Conservation (phyloP, 352 stramenopile species). For the Phytophthora pini region DNA sequence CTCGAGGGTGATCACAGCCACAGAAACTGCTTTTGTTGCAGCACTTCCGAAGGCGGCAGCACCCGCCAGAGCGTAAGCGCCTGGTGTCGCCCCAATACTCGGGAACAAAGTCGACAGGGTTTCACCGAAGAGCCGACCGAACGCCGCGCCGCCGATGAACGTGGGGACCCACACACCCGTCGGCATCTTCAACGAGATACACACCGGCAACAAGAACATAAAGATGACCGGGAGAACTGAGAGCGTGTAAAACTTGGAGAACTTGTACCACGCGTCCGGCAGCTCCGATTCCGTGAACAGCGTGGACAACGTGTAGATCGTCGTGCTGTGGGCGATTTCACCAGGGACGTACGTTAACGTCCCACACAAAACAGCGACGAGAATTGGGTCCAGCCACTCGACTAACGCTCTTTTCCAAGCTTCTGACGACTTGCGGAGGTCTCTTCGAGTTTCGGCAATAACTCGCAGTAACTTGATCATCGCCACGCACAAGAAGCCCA, state of each 20-base stretch:
- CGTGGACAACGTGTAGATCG: conserved; percentile 55
- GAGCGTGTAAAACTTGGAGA: conserved; percentile 1
- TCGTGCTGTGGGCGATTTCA: conserved; percentile 43
- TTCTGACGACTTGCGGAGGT: conserved; percentile 2
- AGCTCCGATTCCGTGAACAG: conserved; percentile 51
- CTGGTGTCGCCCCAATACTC: not conserved
- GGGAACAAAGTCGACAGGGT: not conserved
- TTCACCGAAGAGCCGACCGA: not conserved
- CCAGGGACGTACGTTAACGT: conserved; percentile 27
- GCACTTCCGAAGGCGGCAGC: not conserved
- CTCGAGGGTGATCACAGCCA: conserved; percentile 1
- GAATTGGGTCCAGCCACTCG: not conserved
- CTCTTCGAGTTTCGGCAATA: conserved; percentile 41
- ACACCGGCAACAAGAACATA: not conserved
- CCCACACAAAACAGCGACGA: conserved; percentile 29
- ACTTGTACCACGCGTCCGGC: not conserved
- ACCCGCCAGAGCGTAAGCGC: not conserved
- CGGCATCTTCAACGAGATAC: not conserved
- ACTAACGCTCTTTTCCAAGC: not conserved
- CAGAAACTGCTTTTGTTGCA: not conserved
- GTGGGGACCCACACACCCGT: conserved; percentile 1
- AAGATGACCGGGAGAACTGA: not conserved
- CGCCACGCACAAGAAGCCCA: not conserved
- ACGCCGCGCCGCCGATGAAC: not conserved
- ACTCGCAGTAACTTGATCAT: conserved; percentile 11